These are phyloP conservation scores for Colletotrichum eleusines DNA, from an alignment of 2,329 filamentous ascomycete species.

Conservation along the genomic window DNA sequence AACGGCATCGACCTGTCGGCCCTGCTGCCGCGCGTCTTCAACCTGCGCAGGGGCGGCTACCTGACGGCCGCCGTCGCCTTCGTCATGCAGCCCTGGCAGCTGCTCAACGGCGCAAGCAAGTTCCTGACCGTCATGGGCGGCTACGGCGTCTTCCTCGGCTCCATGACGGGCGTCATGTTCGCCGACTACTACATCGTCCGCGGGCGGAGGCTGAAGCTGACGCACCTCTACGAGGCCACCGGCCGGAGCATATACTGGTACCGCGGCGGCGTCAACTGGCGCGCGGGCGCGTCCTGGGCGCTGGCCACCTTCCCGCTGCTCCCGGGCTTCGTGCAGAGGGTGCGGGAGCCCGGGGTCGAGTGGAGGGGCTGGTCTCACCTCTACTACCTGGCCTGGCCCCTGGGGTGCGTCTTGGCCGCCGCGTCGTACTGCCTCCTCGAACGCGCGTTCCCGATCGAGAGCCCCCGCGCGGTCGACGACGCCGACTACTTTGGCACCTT, in stretches of 20 bases:
- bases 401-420: conserved; percentile 43
- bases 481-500: conserved; percentile 48
- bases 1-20: conserved; percentile 48
- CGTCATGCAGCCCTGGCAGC: conserved; percentile 45
- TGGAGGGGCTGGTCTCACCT: conserved; percentile 46
- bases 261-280: conserved; percentile 44
- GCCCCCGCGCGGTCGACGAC: conserved; percentile 44
- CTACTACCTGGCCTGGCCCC: conserved; percentile 47
- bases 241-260: conserved; percentile 45
- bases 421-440: conserved; percentile 43
- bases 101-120: conserved; percentile 44
- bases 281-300: conserved; percentile 42
- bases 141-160: conserved; percentile 52
- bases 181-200: conserved; percentile 52
- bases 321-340: conserved; percentile 45
- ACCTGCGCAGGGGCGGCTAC: conserved; percentile 42
- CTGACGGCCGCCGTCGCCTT: conserved; percentile 43
- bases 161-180: conserved; percentile 54
- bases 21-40: conserved; percentile 45
- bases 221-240: conserved; percentile 49
- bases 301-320: conserved; percentile 44
- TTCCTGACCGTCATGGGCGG: conserved; percentile 49
- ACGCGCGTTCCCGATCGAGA: conserved; percentile 42
- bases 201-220: conserved; percentile 51
- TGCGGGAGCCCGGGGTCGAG: conserved; percentile 35